Evolutionary conservation across 2,329 filamentous ascomycete genomes (phyloP), one percentile per base, ranked within the genome.

Genomic region (Colletotrichum navitas): DNA sequence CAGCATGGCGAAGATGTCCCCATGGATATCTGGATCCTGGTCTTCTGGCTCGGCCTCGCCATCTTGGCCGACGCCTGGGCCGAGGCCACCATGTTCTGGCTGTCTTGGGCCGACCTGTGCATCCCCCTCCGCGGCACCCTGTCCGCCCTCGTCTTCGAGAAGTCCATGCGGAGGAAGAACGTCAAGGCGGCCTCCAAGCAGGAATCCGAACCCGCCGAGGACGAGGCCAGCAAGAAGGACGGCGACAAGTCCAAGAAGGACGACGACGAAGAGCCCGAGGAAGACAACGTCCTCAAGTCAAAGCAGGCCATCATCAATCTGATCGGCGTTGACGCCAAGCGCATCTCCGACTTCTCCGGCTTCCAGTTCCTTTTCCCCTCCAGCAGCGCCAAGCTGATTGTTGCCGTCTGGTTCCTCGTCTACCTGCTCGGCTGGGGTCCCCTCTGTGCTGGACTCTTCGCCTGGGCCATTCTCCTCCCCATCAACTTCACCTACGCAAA

Each of bases 91-190:
- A 79, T 92, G 21, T 90, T 88, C 75, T 94, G 91, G 91, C 82
- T 91, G 59, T 89, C 88, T 0, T 91, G 87, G 79, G 85, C 87
- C 0, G 86, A 89, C 63, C 78, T 95, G 14, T 86, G 86, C 56
- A 85, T 94, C 32, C 91, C 92, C 0, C 83, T 95, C 21, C 89
- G 92, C 63, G 87, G 90, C 36, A 91, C 94, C 76, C 82, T 96
- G 2, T 90, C 91, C 1, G 87, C 92, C 0, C 84, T 94, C 10
- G 88, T 95, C 21, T 95, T 95, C 75, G 88, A 91, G 71, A 96
- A 96, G 79, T 88, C 92, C 0, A 89, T 94, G 85, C 87, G 91
- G 54, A 88, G 91, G 60, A 95, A 95, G 78, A 93, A 95, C 78
- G 89, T 93, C 51, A 94, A 94, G 78, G 87, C 89, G 14, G 85